These are phyloP conservation scores for Stramenopiles sp. DNA, from an alignment of 352 stramenopile species.

Conservation along the genomic window DNA sequence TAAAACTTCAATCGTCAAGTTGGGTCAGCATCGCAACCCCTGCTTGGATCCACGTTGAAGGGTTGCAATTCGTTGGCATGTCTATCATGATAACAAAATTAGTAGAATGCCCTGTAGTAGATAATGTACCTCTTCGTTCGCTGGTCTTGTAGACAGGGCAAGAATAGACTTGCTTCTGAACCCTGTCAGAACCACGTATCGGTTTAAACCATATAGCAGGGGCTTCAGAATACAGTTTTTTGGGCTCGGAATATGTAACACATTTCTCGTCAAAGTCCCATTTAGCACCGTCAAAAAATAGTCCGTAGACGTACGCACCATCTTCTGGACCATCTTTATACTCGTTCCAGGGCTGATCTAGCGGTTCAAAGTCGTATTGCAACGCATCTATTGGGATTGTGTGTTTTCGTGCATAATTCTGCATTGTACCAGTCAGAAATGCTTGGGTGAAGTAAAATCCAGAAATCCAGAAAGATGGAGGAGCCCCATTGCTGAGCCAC, in stretches of 20 bases:
- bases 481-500: conserved; percentile 28
- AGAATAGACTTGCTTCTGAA: conserved; percentile 55
- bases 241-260: conserved; percentile 34
- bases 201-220: conserved; percentile 58
- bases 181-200: conserved; percentile 48
- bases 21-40: conserved; percentile 75
- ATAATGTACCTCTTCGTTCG: conserved; percentile 61
- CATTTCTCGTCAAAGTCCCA: conserved; percentile 35
- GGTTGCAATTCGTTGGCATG: conserved; percentile 46
- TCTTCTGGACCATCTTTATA: conserved; percentile 19
- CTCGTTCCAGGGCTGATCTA: not conserved
- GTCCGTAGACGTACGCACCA: conserved; percentile 34
- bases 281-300: conserved; percentile 43
- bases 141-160: conserved; percentile 80
- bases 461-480: conserved; percentile 32
- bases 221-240: conserved; percentile 36
- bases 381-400: conserved; percentile 43
- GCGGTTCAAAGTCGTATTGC: conserved; percentile 37
- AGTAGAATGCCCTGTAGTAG: conserved; percentile 74
- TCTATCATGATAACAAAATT: conserved; percentile 86
- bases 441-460: conserved; percentile 47
- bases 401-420: conserved; percentile 44
- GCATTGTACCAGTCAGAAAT: conserved; percentile 47
- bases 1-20: conserved; percentile 44
- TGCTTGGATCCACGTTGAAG: conserved; percentile 67